These are phyloP conservation scores for Ramalina peruviana DNA, from an alignment of 495 filamentous ascomycete genomes.

Conservation along the genomic window DNA sequence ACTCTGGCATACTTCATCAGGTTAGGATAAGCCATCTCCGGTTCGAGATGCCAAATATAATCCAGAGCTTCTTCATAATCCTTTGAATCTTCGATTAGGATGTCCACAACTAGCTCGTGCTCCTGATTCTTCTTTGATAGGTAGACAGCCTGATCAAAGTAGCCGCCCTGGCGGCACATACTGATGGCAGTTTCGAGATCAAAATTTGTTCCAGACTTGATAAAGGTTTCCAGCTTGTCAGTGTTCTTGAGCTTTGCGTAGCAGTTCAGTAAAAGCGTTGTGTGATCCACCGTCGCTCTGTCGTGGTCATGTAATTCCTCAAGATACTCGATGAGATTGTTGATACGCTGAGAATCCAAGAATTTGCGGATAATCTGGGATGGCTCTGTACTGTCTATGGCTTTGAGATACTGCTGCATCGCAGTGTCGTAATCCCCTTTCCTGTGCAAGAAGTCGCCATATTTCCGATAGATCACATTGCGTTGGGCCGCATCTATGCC, in stretches of 20 bases:
- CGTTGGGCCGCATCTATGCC: constrained; percentile 65
- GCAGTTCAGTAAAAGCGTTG: constrained; percentile 86
- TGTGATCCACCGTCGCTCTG: constrained; percentile 89
- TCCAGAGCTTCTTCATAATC: constrained; percentile 75
- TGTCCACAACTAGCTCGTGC: constrained; percentile 85
- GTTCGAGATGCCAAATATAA: constrained; percentile 78
- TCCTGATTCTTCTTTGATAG: constrained; percentile 89
- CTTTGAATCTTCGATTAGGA: constrained; percentile 88
- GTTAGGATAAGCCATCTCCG: constrained; percentile 71
- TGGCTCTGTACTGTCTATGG: constrained; percentile 88
- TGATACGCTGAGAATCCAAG: constrained; percentile 88
- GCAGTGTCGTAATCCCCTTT: constrained; percentile 90
- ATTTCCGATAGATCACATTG: constrained; percentile 83
- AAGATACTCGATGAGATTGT: constrained; percentile 93
- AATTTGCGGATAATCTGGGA: constrained; percentile 94
- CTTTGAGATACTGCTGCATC: constrained; percentile 95
- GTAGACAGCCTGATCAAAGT: constrained; percentile 91
- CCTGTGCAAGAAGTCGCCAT: constrained; percentile 91
- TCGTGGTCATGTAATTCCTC: constrained; percentile 94
- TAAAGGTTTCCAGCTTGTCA: constrained; percentile 87
- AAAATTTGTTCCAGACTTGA: constrained; percentile 92
- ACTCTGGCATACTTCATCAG: constrained; percentile 93
- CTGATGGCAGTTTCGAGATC: constrained; percentile 93
- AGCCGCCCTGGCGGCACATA: constrained; percentile 98
- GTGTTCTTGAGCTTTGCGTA: constrained; percentile 97